phyloP scores from a whole-genome alignment of 2,329 filamentous ascomycete species.

The Colletotrichum gloeosporioides region DNA sequence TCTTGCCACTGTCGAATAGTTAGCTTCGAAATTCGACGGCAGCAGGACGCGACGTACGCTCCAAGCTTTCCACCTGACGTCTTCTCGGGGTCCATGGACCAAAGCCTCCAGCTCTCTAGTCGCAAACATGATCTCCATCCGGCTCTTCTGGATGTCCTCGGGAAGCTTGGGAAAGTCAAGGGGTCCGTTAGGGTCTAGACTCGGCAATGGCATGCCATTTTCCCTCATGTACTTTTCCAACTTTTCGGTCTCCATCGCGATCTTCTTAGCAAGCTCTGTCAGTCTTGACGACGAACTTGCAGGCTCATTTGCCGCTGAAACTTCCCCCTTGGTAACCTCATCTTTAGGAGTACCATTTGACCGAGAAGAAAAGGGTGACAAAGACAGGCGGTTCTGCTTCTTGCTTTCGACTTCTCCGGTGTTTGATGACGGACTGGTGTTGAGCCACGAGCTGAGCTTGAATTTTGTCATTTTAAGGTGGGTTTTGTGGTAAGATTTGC shows the following conservation, averaged over 20 bases:
- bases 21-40: background rate
- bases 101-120: slow-evolving; percentile 53
- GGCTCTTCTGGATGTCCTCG: slow-evolving; percentile 47
- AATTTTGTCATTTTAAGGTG: slow-evolving; percentile 32
- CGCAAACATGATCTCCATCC: slow-evolving; percentile 53
- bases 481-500: background rate
- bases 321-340: background rate
- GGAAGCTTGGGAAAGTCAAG: slow-evolving; percentile 53
- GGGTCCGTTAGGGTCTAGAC: slow-evolving; percentile 50
- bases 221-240: slow-evolving; percentile 52
- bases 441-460: slow-evolving; percentile 40
- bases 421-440: slow-evolving; percentile 25
- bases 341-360: background rate
- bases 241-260: slow-evolving; percentile 53
- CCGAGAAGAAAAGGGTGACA: slow-evolving; percentile 30
- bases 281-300: slow-evolving; percentile 37
- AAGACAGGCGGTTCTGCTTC: slow-evolving; percentile 38
- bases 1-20: slow-evolving; percentile 48
- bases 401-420: slow-evolving; percentile 30
- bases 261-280: slow-evolving; percentile 51
- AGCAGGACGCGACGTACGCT: slow-evolving; percentile 43
- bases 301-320: background rate
- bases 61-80: slow-evolving; percentile 58
- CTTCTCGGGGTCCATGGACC: slow-evolving; percentile 55
- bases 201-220: slow-evolving; percentile 45